Evolutionary conservation across 192 early-diverging fungal species (phyloP), one percentile per base, ranked within the genome.

Genomic region (Coemansia sp.): DNA sequence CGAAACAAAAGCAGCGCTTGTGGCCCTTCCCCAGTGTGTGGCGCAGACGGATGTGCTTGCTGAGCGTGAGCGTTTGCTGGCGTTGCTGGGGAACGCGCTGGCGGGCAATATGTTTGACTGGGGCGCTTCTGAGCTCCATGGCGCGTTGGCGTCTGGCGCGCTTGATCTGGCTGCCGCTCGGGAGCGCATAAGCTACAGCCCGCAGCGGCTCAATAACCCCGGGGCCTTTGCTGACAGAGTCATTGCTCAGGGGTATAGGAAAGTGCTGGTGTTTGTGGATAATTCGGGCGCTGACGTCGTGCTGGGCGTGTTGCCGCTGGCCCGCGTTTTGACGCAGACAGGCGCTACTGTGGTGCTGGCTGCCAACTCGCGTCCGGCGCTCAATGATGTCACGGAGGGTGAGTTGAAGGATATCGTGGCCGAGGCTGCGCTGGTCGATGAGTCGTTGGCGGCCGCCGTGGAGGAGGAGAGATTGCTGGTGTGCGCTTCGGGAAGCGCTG

Each of bases 21-120:
- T 31, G 16, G 87, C 72, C 36, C 76, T 93, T 67, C 78, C 86
- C 0, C 34, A 29, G 51, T 38, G 92, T 24, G 63, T 93, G 10
- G 47, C 65, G 1, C 64, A 79, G 9, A 55, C 86, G n/a, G 92
- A 93, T 65, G 66, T 61, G 20, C 36, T 90, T 9, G 10, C 13
- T 47, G n/a, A 36, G 18, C 67, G 71, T 42, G 27, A 92, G 41
- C 79, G 70, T 22, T 42, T 71, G 44, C 70, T 94, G 44, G 49
- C 49, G 49, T 22, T 52, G 49, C 60, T 93, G 59, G 84, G 86
- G 33, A 92, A 95, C 70, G 86, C 92, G 27, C 72, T 94, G 61
- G 90, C 92, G 10, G 91, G 93, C 24, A 95, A 95, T 75, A 94
- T 94, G 93, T 94, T 90, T 60, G 93, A 95, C 79, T 95, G 93